A percentile compares a stretch with the other conserved stretches of the same genome.
Evolutionary conservation across 2,329 filamentous ascomycete genomes (phyloP).

Genomic region (Colletotrichum endophyticum): DNA sequence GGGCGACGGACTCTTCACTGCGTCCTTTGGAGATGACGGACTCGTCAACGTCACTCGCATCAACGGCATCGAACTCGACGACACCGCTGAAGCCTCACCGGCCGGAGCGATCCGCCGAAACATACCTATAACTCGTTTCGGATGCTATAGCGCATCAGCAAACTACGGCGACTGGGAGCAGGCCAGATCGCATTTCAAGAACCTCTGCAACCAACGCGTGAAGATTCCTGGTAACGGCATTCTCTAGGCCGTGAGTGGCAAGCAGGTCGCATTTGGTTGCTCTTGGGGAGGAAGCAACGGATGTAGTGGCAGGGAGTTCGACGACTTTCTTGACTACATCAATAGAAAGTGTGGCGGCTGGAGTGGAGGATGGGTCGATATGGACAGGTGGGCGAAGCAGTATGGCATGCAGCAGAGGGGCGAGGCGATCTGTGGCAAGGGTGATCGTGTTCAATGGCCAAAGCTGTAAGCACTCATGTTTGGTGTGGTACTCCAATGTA

Average conservation of each 20-base stretch:
- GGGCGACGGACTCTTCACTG: too few species aligned
- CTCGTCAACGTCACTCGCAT: too few species aligned
- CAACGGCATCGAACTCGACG: too few species aligned
- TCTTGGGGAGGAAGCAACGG: neutral
- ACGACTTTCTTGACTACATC: neutral
- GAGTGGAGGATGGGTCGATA: neutral
- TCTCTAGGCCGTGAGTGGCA: neutral
- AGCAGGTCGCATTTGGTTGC: neutral
- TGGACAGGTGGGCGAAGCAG: neutral
- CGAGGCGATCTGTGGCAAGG: neutral
- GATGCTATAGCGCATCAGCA: too few species aligned
- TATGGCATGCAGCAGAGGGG: neutral
- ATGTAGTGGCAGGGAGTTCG: neutral
- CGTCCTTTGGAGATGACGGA: too few species aligned
- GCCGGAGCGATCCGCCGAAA: too few species aligned
- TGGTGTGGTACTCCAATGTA: rapidly evolving
- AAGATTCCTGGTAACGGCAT: too few species aligned
- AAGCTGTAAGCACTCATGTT: neutral
- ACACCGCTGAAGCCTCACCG: too few species aligned
- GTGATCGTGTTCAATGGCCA: neutral
- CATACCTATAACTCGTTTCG: too few species aligned
- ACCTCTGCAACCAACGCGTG: too few species aligned
- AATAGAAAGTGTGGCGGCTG: rapidly evolving
- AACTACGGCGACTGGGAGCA: too few species aligned
- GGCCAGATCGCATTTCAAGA: too few species aligned